These are phyloP conservation scores for Solanum pimpinellifolium DNA, from an alignment of 257 asterid genomes.

Conservation along the genomic window DNA sequence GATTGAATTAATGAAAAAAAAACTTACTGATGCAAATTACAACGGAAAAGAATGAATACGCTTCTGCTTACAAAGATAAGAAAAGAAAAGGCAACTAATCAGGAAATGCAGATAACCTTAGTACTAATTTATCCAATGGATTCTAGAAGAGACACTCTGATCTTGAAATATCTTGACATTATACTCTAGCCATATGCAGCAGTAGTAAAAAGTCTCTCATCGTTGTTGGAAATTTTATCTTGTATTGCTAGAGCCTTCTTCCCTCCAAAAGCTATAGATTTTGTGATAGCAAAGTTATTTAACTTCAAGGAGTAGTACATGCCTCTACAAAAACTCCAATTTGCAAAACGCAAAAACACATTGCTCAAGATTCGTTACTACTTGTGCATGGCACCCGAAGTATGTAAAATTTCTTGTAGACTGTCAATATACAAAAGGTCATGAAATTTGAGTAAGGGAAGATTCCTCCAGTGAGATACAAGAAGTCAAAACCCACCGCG, in stretches of 20 bases:
- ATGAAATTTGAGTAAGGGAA: neutral
- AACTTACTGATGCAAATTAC: neutral
- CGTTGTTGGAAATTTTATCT: neutral
- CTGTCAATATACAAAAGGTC: neutral
- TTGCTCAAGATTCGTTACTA: neutral
- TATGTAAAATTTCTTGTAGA: neutral
- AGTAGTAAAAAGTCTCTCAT: neutral
- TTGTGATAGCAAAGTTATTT: neutral
- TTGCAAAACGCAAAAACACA: neutral
- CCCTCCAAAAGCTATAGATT: neutral
- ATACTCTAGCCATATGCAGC: neutral
- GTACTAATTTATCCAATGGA: neutral
- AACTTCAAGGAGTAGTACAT: neutral
- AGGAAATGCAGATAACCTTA: neutral
- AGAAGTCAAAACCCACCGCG: neutral
- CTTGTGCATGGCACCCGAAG: neutral
- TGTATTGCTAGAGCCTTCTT: neutral
- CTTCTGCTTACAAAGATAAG: neutral
- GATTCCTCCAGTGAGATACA: neutral
- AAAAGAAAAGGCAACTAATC: neutral
- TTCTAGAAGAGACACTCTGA: neutral
- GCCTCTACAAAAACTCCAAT: neutral
- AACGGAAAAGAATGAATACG: neutral
- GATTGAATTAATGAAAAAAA: neutral
- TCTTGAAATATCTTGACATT: neutral